Conservation (phyloP, 345 rosid species). For the Hirschfeldia incana region DNA sequence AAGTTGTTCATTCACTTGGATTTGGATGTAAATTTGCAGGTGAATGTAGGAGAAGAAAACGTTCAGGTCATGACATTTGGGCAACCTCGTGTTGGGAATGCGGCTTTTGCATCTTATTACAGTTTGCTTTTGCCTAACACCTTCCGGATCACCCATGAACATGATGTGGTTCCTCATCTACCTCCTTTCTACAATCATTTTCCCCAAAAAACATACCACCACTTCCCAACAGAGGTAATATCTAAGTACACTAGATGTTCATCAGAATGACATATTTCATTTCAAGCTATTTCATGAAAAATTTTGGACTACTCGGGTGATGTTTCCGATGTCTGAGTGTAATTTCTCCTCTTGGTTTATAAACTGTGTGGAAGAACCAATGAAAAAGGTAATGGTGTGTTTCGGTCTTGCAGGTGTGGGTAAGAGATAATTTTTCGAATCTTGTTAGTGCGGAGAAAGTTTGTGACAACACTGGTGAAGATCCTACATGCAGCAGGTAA, state of each 20-base stretch:
- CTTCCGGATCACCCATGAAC: constrained; percentile 75
- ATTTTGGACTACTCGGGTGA: not conserved
- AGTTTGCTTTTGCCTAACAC: constrained; percentile 67
- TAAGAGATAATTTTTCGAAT: constrained; percentile 22
- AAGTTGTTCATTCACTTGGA: constrained; percentile 8
- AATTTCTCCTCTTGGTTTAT: not conserved
- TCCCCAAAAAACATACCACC: constrained; percentile 93
- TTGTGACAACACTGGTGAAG: constrained; percentile 85
- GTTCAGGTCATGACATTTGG: constrained; percentile 90
- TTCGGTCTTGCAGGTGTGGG: constrained; percentile 35
- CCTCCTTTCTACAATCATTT: constrained; percentile 75
- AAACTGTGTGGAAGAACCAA: not conserved
- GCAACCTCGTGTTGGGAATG: constrained; percentile 96
- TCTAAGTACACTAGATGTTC: not conserved
- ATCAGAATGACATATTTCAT: not conserved
- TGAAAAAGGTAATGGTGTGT: not conserved
- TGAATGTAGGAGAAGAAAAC: constrained; percentile 59
- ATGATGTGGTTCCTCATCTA: constrained; percentile 89
- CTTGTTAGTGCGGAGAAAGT: constrained; percentile 50
- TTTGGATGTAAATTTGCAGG: constrained; percentile 47
- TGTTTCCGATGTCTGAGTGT: not conserved
- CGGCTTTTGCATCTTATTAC: constrained; percentile 74
- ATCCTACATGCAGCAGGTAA: constrained; percentile 76
- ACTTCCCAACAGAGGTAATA: constrained; percentile 93
- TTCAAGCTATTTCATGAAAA: not conserved